Evolutionary conservation across 495 filamentous ascomycete species (phyloP), one percentile per base, ranked within the genome.

Genomic region (Penicillium bialowiezense): DNA sequence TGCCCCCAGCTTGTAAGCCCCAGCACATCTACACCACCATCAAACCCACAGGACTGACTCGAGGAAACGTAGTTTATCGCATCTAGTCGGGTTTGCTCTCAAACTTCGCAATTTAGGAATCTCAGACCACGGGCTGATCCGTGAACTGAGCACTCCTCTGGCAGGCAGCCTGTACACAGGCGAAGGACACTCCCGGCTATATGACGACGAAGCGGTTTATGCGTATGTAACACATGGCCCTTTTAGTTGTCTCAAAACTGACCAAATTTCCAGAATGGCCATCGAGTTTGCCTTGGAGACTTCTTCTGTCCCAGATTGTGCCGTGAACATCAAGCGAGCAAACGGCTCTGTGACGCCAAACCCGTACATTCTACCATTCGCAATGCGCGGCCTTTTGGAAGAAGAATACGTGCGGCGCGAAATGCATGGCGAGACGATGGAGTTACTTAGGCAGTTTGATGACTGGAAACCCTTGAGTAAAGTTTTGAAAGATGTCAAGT

Each of bases 401-500:
- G 93, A 98, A 60, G 89, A 95, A 31, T 83, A 88, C 60, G 93
- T 98, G 26, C 88, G 86, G 55, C 86, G 78, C 19, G 86, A 95
- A 58, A 66, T 95, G 14, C 73, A 78, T 38, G 70, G 76, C 2
- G 93, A 98, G 70, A 90, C 84, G 20, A 81, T 78, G 43, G 85
- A 91, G 58, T 69, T 98, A 34, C 72, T 98, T 10, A 75, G 76
- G 56, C 86, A 95, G 59, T 98, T 97, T 67, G 91, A 98, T 63
- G 83, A 89, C 36, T 98, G 93, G 93, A 90, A 87, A 62, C 93
- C 93, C 7, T 75, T 75, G 0, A 93, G 79, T 8, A 98, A 97
- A 72, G 86, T 85, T 26, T 70, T 98, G 45, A 96, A 90, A 67
- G 93, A 98, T 73, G 93, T 98, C 28, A 96, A 93, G 63, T 98